These are phyloP conservation scores for Odonthalia washingtoniensis DNA, from an alignment of 31 red algal genomes.

Conservation along the genomic window DNA sequence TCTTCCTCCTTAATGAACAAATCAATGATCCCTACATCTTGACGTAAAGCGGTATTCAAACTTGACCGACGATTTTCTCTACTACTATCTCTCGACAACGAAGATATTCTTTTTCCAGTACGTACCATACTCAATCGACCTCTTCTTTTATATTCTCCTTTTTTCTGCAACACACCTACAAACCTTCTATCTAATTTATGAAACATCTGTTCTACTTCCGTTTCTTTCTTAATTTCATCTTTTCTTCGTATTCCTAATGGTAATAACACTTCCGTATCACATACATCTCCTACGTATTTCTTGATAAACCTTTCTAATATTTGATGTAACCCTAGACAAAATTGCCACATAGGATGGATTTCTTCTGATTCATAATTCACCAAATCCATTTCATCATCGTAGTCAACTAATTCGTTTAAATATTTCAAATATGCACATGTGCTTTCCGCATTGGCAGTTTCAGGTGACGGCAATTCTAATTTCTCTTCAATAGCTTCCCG, in stretches of 20 bases:
- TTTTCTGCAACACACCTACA: neutral
- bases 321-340: neutral
- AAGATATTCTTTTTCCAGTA: too few relatives aligned
- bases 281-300: neutral
- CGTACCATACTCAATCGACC: too few relatives aligned
- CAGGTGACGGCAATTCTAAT: neutral
- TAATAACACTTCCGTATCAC: neutral
- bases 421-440: neutral
- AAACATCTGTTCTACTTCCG: neutral
- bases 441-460: neutral
- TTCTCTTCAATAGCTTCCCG: neutral
- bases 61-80: too few relatives aligned
- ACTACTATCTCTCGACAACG: too few relatives aligned
- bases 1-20: too few relatives aligned
- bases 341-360: neutral
- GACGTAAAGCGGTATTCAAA: too few relatives aligned
- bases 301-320: neutral
- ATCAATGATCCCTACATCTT: too few relatives aligned
- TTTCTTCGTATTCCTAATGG: neutral
- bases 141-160: too few relatives aligned
- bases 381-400: neutral
- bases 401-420: neutral
- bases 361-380: neutral
- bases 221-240: neutral
- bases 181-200: neutral